phyloP scores from a whole-genome alignment of 1,139 yeast species.

The Nakaseomyces nivariensis region DNA sequence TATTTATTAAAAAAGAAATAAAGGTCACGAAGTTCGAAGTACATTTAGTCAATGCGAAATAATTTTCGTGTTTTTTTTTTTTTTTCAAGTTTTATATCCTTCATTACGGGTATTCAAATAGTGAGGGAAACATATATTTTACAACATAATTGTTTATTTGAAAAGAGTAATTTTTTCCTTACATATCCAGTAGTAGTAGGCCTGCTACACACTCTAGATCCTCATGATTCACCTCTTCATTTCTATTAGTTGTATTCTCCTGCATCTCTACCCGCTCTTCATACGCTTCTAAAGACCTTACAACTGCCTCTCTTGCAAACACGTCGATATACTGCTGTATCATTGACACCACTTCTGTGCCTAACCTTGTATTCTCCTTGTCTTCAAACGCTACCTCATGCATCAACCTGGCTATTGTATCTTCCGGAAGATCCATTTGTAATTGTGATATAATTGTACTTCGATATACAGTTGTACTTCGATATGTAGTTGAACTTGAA shows the following conservation, averaged over 20 bases:
- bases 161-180: too few relatives aligned
- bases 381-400: constrained; percentile 44
- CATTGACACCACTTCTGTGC: constrained; percentile 40
- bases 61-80: too few relatives aligned
- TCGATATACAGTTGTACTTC: too few relatives aligned
- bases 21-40: too few relatives aligned
- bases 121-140: too few relatives aligned
- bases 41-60: too few relatives aligned
- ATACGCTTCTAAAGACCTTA: constrained; percentile 46
- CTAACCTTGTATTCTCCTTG: constrained; percentile 39
- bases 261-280: constrained; percentile 30
- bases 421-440: constrained; percentile 27
- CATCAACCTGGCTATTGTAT: constrained; percentile 47
- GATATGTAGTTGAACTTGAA: too few relatives aligned
- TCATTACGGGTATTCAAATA: too few relatives aligned
- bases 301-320: constrained; percentile 54
- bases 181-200: constrained; percentile 25
- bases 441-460: too few relatives aligned
- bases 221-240: constrained; percentile 16
- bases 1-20: too few relatives aligned
- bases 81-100: too few relatives aligned
- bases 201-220: constrained; percentile 28
- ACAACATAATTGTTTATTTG: too few relatives aligned
- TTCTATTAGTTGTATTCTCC: constrained; percentile 23
- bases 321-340: constrained; percentile 49